phyloP scores from a whole-genome alignment of 2,329 filamentous ascomycete genomes.

The Cladophialophora immunda region DNA sequence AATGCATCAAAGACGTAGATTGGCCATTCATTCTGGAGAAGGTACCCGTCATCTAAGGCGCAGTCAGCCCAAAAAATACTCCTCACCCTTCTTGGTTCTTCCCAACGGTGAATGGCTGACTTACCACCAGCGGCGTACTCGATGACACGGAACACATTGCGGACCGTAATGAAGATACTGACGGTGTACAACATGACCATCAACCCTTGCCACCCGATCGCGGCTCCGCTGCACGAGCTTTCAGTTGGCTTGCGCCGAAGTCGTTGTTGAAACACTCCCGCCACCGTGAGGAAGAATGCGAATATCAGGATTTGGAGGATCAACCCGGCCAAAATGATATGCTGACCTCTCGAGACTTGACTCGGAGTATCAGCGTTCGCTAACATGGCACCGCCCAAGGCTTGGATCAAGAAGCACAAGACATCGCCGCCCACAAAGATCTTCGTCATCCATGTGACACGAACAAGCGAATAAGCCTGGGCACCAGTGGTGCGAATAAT shows the following conservation, averaged over 20 bases:
- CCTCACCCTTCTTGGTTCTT: too few relatives aligned
- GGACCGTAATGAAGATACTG: constrained; percentile 43
- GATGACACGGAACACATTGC: constrained; percentile 44
- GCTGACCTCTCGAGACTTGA: constrained; percentile 45
- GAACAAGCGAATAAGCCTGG: constrained; percentile 48
- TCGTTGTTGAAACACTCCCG: constrained; percentile 58
- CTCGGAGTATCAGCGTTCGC: constrained; percentile 40
- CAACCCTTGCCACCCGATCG: constrained; percentile 2
- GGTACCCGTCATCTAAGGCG: constrained; percentile 43
- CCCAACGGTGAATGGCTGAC: too few relatives aligned
- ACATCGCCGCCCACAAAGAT: constrained; percentile 56
- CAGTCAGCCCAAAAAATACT: too few relatives aligned
- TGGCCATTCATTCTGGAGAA: constrained; percentile 46
- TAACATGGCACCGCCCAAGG: constrained; percentile 49
- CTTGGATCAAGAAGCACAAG: constrained; percentile 56
- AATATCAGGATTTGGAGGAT: constrained; percentile 64
- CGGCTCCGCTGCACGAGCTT: background rate
- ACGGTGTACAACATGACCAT: constrained; percentile 43
- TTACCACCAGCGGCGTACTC: constrained; percentile 45
- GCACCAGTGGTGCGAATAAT: constrained; percentile 49
- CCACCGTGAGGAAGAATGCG: constrained; percentile 58
- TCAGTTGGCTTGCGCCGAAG: constrained; percentile 11
- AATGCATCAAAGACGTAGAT: constrained; percentile 47
- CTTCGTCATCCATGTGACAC: constrained; percentile 48
- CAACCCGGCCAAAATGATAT: constrained; percentile 54